Conservation (phyloP, 2,329 filamentous ascomycete genomes). For the Pseudogymnoascus sp. region DNA sequence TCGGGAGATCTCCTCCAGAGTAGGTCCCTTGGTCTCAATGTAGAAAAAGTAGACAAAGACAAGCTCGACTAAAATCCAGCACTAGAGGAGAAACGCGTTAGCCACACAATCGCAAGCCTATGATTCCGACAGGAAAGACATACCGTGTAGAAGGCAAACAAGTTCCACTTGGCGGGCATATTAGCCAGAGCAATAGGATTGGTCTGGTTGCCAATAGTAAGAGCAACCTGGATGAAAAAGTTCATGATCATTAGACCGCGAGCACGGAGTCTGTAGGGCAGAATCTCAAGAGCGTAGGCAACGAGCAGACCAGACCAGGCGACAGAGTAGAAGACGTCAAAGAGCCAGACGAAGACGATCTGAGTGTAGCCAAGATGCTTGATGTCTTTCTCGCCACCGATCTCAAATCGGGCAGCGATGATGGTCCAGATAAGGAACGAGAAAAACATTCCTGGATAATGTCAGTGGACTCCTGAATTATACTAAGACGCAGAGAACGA, state of each 20-base stretch:
- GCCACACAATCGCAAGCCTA: neutral
- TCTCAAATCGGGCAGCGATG: conserved; percentile 38
- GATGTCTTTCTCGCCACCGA: conserved; percentile 23
- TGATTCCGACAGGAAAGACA: conserved; percentile 18
- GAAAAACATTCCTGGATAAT: conserved; percentile 28
- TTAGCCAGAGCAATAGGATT: conserved; percentile 56
- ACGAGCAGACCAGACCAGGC: conserved; percentile 51
- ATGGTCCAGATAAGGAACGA: conserved; percentile 46
- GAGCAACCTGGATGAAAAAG: conserved; percentile 38
- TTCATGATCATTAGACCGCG: conserved; percentile 53
- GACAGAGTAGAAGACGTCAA: conserved; percentile 44
- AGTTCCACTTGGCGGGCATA: conserved; percentile 54
- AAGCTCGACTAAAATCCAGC: conserved; percentile 47
- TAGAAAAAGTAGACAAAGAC: conserved; percentile 10
- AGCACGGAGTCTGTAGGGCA: conserved; percentile 40
- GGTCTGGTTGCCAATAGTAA: conserved; percentile 39
- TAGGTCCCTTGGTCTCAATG: conserved; percentile 7
- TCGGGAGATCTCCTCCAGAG: conserved; percentile 3
- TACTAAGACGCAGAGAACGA: neutral
- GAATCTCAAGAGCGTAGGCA: conserved; percentile 44
- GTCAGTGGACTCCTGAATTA: conserved; percentile 13
- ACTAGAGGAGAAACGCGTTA: conserved; percentile 18
- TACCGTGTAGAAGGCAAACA: conserved; percentile 57
- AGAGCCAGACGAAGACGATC: conserved; percentile 42
- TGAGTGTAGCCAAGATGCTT: conserved; percentile 34